These are phyloP conservation scores for Paraphysoderma sedebokerense DNA, from an alignment of 371 early-diverging fungal species.

Conservation along the genomic window DNA sequence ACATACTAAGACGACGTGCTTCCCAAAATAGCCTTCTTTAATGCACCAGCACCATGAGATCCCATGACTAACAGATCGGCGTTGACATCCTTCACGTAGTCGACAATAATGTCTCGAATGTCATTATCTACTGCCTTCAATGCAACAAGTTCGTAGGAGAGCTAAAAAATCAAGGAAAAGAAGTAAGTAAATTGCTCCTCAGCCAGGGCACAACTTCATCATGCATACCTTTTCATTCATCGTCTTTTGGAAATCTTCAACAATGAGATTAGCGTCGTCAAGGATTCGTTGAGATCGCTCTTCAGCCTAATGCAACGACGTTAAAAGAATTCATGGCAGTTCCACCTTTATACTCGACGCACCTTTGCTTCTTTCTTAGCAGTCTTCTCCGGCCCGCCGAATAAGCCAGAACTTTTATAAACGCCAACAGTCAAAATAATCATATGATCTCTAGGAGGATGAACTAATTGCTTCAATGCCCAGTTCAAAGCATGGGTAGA, in stretches of 20 bases:
- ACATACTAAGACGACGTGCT: background rate
- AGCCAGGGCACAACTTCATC: too few relatives aligned
- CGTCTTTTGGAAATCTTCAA: background rate
- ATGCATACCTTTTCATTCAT: too few relatives aligned
- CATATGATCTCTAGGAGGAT: background rate
- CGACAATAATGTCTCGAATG: background rate
- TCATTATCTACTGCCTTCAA: background rate
- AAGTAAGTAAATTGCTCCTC: too few relatives aligned
- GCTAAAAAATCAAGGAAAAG: background rate
- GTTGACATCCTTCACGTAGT: background rate
- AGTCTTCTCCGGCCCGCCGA: background rate
- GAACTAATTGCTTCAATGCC: background rate
- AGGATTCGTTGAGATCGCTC: background rate
- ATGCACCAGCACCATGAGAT: constrained; percentile 3
- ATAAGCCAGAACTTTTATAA: background rate
- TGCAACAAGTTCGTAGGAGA: background rate
- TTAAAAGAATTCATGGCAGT: too few relatives aligned
- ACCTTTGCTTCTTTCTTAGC: background rate
- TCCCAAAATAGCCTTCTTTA: constrained; percentile 5
- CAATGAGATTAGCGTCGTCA: background rate
- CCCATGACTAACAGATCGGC: constrained; percentile 2
- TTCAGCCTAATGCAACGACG: too few relatives aligned
- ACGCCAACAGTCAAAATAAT: background rate
- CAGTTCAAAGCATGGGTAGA: background rate
- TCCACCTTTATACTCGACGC: too few relatives aligned